A percentile compares a stretch with the other conserved stretches of the same genome.
Conservation (phyloP, 164 flowering plant genomes). For the Amborella trichopoda region DNA sequence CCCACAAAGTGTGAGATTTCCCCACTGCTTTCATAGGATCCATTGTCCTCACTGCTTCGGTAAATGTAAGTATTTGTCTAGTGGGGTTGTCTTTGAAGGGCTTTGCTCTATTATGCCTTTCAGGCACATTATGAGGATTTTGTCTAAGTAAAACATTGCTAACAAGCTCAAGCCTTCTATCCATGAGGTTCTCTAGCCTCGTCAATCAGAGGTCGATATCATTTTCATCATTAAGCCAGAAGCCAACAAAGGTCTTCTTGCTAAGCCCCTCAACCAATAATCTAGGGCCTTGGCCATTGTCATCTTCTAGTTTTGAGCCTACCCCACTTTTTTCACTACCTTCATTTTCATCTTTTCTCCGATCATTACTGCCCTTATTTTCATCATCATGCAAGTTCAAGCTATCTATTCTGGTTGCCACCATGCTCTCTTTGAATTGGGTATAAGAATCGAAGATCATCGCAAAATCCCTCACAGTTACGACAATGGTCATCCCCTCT, state of each 20-base stretch:
- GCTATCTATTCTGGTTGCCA: slow-evolving; percentile 55
- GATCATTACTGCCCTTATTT: slow-evolving; percentile 38
- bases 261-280: slow-evolving; percentile 34
- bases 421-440: slow-evolving; percentile 78
- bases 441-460: slow-evolving; percentile 84
- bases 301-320: slow-evolving; percentile 16
- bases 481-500: slow-evolving; percentile 80
- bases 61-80: slow-evolving; percentile 69
- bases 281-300: too few species aligned
- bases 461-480: slow-evolving; percentile 87
- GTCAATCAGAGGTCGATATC: slow-evolving; percentile 82
- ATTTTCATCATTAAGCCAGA: slow-evolving; percentile 69
- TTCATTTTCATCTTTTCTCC: too few species aligned
- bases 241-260: slow-evolving; percentile 42
- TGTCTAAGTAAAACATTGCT: slow-evolving; percentile 90
- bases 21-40: slow-evolving; percentile 97
- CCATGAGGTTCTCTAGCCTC: slow-evolving; percentile 61
- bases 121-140: slow-evolving; percentile 95
- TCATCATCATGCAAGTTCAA: slow-evolving; percentile 32
- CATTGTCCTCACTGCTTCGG: slow-evolving; percentile 91
- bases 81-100: slow-evolving; percentile 82
- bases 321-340: slow-evolving; percentile 4
- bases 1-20: slow-evolving; percentile 94
- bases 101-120: slow-evolving; percentile 91
- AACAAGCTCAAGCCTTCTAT: slow-evolving; percentile 81